These are phyloP conservation scores for Ogataea hybrid DNA, from an alignment of 1,139 yeast genomes.

Conservation along the genomic window DNA sequence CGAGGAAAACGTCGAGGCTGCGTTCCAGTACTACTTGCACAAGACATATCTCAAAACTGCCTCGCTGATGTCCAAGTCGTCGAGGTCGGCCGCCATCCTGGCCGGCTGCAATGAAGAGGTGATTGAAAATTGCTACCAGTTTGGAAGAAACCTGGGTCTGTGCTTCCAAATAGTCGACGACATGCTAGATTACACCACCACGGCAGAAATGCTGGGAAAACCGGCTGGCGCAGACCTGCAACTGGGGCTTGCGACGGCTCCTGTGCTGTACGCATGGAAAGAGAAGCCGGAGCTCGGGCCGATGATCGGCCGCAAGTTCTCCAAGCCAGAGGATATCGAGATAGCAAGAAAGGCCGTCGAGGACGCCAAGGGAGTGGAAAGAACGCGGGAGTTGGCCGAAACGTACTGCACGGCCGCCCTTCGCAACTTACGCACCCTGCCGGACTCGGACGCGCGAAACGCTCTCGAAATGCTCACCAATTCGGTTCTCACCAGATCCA, in stretches of 20 bases:
- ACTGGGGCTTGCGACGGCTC: slow-evolving; percentile 95
- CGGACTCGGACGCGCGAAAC: slow-evolving; percentile 85
- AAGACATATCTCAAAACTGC: slow-evolving; percentile 96
- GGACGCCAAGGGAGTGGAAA: slow-evolving; percentile 68
- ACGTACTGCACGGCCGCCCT: slow-evolving; percentile 77
- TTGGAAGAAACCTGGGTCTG: slow-evolving; percentile 89
- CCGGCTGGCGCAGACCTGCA: slow-evolving; percentile 95
- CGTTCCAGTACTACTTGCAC: slow-evolving; percentile 91
- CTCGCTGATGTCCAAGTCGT: slow-evolving; percentile 89
- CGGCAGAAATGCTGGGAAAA: slow-evolving; percentile 81
- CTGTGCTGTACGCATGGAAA: slow-evolving; percentile 92
- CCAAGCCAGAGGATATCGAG: slow-evolving; percentile 79
- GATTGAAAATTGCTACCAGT: slow-evolving; percentile 83
- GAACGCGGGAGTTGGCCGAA: slow-evolving; percentile 76
- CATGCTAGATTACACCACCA: slow-evolving; percentile 88
- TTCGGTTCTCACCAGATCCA: slow-evolving; percentile 77
- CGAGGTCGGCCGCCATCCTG: slow-evolving; percentile 89
- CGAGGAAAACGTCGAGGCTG: slow-evolving; percentile 72
- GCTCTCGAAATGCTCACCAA: slow-evolving; percentile 85
- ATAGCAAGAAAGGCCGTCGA: slow-evolving; percentile 72
- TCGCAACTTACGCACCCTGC: slow-evolving; percentile 65
- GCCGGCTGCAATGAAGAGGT: slow-evolving; percentile 77
- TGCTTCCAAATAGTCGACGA: slow-evolving; percentile 98
- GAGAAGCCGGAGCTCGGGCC: slow-evolving; percentile 82
- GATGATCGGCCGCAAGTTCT: slow-evolving; percentile 79